Conservation (phyloP, 768 basidiomycete genomes). For the Punctularia strigosozonata region DNA sequence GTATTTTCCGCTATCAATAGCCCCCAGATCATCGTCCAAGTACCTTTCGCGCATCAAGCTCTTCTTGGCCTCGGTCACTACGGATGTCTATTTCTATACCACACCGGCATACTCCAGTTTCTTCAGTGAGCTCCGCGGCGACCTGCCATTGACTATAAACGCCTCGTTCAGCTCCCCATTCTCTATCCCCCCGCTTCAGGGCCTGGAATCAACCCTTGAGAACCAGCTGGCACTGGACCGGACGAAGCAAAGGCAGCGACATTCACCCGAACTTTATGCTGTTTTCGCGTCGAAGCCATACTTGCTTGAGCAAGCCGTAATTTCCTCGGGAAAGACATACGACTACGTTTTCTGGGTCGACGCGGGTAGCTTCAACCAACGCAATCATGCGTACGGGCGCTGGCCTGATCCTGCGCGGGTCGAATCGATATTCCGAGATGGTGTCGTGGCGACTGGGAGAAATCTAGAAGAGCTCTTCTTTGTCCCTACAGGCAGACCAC, state of each 20-base stretch:
- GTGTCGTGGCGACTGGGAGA: slow-evolving; percentile 16
- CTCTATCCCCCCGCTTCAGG: slow-evolving; percentile 31
- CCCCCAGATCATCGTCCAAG: slow-evolving; percentile 35
- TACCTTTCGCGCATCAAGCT: slow-evolving; percentile 32
- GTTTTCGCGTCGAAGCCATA: slow-evolving; percentile 46
- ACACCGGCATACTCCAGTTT: slow-evolving; percentile 24
- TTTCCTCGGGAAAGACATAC: slow-evolving; percentile 22
- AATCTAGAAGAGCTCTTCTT: slow-evolving; percentile 33
- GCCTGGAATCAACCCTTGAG: slow-evolving; percentile 21
- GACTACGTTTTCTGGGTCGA: slow-evolving; percentile 51
- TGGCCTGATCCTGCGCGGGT: slow-evolving; percentile 38
- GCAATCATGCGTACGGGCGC: slow-evolving; percentile 27
- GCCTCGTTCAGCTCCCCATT: slow-evolving; percentile 34
- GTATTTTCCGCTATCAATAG: slow-evolving; percentile 36
- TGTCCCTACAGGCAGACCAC: slow-evolving; percentile 31
- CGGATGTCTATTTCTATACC: slow-evolving; percentile 45
- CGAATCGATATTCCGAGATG: slow-evolving; percentile 27
- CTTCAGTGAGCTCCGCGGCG: slow-evolving; percentile 20
- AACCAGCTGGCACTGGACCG: slow-evolving; percentile 34
- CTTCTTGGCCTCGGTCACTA: slow-evolving; percentile 32
- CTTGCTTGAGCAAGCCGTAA: slow-evolving; percentile 30
- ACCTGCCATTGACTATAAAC: slow-evolving; percentile 28
- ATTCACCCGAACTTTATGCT: slow-evolving; percentile 39
- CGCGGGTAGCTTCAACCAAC: slow-evolving; percentile 38
- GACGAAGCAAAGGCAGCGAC: slow-evolving; percentile 25